These are phyloP conservation scores for Agroathelia rolfsii DNA, from an alignment of 1,284 basidiomycete species.

Conservation along the genomic window DNA sequence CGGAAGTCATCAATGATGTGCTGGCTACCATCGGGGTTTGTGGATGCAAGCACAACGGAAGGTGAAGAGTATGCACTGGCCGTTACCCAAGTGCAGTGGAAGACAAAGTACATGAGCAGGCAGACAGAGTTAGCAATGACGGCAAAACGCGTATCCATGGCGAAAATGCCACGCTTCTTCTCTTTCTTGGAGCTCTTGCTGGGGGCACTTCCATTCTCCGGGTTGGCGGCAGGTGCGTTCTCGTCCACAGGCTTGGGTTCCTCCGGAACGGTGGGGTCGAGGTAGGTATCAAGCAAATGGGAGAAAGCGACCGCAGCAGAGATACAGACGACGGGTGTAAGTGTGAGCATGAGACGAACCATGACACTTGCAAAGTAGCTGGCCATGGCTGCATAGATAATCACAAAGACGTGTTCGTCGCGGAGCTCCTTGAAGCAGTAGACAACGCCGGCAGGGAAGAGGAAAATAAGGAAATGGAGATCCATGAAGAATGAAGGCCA, in stretches of 20 bases:
- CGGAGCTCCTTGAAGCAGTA: constrained; percentile 90
- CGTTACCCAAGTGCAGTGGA: constrained; percentile 97
- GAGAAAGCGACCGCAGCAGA: constrained; percentile 87
- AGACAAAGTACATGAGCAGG: constrained; percentile 83
- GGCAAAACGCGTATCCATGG: constrained; percentile 72
- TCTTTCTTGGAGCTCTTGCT: constrained; percentile 38
- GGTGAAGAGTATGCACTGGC: constrained; percentile 95
- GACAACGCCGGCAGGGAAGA: constrained; percentile 95
- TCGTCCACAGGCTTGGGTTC: constrained; percentile 41
- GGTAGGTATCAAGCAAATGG: constrained; percentile 81
- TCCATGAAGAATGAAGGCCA: constrained; percentile 99
- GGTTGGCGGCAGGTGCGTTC: constrained; percentile 19
- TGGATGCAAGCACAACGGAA: constrained; percentile 87
- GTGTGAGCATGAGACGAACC: constrained; percentile 92
- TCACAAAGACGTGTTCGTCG: constrained; percentile 98
- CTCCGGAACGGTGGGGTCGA: constrained; percentile 65
- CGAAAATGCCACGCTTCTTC: constrained; percentile 77
- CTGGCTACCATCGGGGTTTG: constrained; percentile 76
- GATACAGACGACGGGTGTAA: constrained; percentile 90
- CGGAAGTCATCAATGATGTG: constrained; percentile 99
- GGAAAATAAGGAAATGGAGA: constrained; percentile 92
- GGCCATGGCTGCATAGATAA: constrained; percentile 93
- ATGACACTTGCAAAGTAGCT: constrained; percentile 99
- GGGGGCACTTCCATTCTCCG: constrained; percentile 16
- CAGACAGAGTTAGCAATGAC: constrained; percentile 73